These are phyloP conservation scores for Claviceps sp. DNA, from an alignment of 2,329 filamentous ascomycete genomes.

Conservation along the genomic window DNA sequence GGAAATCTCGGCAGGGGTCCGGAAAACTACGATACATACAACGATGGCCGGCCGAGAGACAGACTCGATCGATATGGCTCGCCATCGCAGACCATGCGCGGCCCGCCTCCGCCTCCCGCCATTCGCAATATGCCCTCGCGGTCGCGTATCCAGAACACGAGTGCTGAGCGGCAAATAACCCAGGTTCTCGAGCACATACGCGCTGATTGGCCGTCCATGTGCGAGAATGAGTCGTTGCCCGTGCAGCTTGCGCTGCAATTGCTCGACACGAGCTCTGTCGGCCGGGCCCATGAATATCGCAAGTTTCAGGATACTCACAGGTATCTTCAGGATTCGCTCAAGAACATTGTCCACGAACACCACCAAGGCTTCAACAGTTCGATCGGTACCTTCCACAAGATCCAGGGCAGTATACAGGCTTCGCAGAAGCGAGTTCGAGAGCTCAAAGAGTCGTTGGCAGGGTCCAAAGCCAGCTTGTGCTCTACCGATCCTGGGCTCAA, in stretches of 20 bases:
- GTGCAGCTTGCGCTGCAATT: slow-evolving; percentile 91
- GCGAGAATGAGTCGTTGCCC: slow-evolving; percentile 74
- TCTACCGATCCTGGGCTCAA: slow-evolving; percentile 83
- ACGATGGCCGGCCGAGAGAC: slow-evolving; percentile 30
- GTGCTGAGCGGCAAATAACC: slow-evolving; percentile 41
- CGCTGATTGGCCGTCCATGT: slow-evolving; percentile 85
- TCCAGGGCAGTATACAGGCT: slow-evolving; percentile 80
- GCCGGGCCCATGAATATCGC: slow-evolving; percentile 74
- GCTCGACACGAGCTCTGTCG: slow-evolving; percentile 86
- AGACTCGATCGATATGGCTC: slow-evolving; percentile 29
- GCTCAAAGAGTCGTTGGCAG: slow-evolving; percentile 70
- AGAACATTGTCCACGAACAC: slow-evolving; percentile 93
- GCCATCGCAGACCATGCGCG: slow-evolving; percentile 20
- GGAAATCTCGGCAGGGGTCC: slow-evolving; percentile 26
- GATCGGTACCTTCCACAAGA: slow-evolving; percentile 97
- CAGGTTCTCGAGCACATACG: slow-evolving; percentile 72
- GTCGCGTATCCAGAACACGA: slow-evolving; percentile 28
- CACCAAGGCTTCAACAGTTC: slow-evolving; percentile 99
- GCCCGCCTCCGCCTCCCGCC: slow-evolving; percentile 15
- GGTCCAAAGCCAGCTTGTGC: slow-evolving; percentile 69
- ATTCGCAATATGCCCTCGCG: slow-evolving; percentile 23
- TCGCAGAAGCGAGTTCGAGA: slow-evolving; percentile 76
- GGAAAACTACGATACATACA: slow-evolving; percentile 35
- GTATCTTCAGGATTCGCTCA: slow-evolving; percentile 84
- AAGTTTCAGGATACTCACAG: slow-evolving; percentile 74